Percentiles rank a stretch among this genome's conserved stretches.
Conservation (phyloP, 2,329 filamentous ascomycete genomes). For the Epichloe sibirici region DNA sequence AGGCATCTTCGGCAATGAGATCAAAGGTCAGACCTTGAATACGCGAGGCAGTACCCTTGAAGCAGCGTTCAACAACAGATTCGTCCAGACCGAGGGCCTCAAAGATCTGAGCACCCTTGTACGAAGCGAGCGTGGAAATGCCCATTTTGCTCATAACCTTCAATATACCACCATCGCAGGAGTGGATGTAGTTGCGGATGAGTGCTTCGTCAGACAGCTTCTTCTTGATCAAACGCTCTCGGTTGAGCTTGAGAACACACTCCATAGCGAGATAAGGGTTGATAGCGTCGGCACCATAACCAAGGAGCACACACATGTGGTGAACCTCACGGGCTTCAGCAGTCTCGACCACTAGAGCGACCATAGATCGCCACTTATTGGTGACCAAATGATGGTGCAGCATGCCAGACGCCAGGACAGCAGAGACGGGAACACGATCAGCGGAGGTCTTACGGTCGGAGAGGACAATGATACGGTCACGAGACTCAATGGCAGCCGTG, state of each 20-base stretch:
- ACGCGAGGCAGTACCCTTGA: slow-evolving; percentile 84
- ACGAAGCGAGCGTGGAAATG: slow-evolving; percentile 89
- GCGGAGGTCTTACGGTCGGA: slow-evolving; percentile 78
- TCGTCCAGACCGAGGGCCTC: slow-evolving; percentile 92
- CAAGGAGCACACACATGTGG: slow-evolving; percentile 96
- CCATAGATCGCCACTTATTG: slow-evolving; percentile 90
- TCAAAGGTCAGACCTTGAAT: slow-evolving; percentile 93
- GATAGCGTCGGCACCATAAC: slow-evolving; percentile 87
- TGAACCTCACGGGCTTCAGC: slow-evolving; percentile 94
- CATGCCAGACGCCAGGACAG: slow-evolving; percentile 80
- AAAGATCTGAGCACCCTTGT: slow-evolving; percentile 97
- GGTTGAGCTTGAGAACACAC: slow-evolving; percentile 93
- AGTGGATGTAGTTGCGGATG: slow-evolving; percentile 94
- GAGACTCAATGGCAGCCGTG: slow-evolving; percentile 70
- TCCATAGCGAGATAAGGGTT: slow-evolving; percentile 94
- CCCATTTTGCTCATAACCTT: slow-evolving; percentile 99
- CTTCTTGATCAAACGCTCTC: slow-evolving; percentile 85
- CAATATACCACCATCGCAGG: slow-evolving; percentile 87
- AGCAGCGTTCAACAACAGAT: slow-evolving; percentile 83
- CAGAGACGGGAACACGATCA: slow-evolving; percentile 74
- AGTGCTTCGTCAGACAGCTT: slow-evolving; percentile 70
- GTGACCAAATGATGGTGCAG: slow-evolving; percentile 90
- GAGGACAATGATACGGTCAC: slow-evolving; percentile 75
- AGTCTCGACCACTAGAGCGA: slow-evolving; percentile 79
- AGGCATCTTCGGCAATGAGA: slow-evolving; percentile 84